Evolutionary conservation across 1,284 basidiomycete species (phyloP).

Genomic region (Heterobasidion occidentale): DNA sequence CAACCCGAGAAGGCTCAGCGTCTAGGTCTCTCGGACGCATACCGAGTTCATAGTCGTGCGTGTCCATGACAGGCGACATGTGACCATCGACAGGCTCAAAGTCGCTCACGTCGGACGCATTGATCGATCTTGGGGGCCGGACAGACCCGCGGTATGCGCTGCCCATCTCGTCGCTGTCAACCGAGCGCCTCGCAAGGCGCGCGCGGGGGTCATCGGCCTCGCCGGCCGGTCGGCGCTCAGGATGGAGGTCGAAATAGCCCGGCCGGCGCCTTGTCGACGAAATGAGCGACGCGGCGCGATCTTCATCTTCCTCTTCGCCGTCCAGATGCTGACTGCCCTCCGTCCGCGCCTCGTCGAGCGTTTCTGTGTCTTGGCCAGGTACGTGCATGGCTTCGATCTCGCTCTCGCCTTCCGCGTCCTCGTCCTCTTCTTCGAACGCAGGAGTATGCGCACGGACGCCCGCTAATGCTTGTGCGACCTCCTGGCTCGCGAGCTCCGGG

Average conservation of each 20-base stretch:
- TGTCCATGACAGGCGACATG: slow-evolving; percentile 5
- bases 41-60: slow-evolving; percentile 6
- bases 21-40: neutral
- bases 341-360: slow-evolving; percentile 8
- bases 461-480: slow-evolving; percentile 64
- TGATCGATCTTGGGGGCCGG: neutral
- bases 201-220: slow-evolving; percentile 10
- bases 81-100: neutral
- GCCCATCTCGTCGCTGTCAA: slow-evolving; percentile 18
- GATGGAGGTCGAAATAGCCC: slow-evolving; percentile 69
- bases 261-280: slow-evolving; percentile 24
- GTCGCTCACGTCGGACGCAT: neutral
- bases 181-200: slow-evolving; percentile 14
- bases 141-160: slow-evolving; percentile 6
- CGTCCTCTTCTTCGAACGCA: slow-evolving; percentile 33
- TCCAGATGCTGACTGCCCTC: slow-evolving; percentile 15
- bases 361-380: slow-evolving; percentile 1
- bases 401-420: slow-evolving; percentile 20
- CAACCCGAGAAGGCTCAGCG: slow-evolving; percentile 17
- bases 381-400: slow-evolving; percentile 2
- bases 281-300: slow-evolving; percentile 4
- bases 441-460: slow-evolving; percentile 48
- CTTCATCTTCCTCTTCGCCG: slow-evolving; percentile 21
- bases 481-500: slow-evolving; percentile 64
- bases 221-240: slow-evolving; percentile 32